phyloP scores from a whole-genome alignment of 1,284 basidiomycete genomes.

The Apiotrichum akiyoshidainum region DNA sequence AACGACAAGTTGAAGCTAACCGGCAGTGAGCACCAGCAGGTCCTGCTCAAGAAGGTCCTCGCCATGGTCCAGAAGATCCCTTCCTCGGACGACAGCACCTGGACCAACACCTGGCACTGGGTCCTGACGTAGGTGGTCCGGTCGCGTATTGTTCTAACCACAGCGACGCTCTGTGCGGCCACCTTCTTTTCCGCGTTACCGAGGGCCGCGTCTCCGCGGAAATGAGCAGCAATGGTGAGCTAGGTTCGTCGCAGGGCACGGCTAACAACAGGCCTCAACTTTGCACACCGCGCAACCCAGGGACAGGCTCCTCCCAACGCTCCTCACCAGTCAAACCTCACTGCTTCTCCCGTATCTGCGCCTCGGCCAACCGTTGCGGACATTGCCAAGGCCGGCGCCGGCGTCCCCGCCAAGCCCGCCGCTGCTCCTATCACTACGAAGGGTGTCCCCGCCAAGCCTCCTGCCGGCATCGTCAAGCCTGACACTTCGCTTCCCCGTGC shows the following conservation, averaged over 20 bases:
- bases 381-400: slow-evolving; percentile 32
- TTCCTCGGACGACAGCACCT: slow-evolving; percentile 61
- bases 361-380: slow-evolving; percentile 27
- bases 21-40: slow-evolving; percentile 70
- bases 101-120: slow-evolving; percentile 99
- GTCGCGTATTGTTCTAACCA: slow-evolving; percentile 38
- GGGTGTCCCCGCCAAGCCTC: slow-evolving; percentile 12
- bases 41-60: slow-evolving; percentile 84
- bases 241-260: no score
- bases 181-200: slow-evolving; percentile 78
- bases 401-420: slow-evolving; percentile 49
- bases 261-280: slow-evolving; percentile 78
- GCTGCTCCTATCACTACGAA: slow-evolving; percentile 13
- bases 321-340: slow-evolving; percentile 30
- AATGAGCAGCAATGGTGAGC: slow-evolving; percentile 80
- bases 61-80: slow-evolving; percentile 63
- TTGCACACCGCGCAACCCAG: slow-evolving; percentile 57
- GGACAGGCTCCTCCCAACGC: slow-evolving; percentile 44
- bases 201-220: slow-evolving; percentile 90
- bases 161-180: slow-evolving; percentile 89
- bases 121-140: slow-evolving; percentile 58
- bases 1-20: slow-evolving; percentile 1
- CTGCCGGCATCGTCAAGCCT: background rate
- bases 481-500: slow-evolving; percentile 16
- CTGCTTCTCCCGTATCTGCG: slow-evolving; percentile 48